Percentiles rank a stretch among this genome's conserved stretches.
Conservation (phyloP, 805 yeast genomes). For the Metschnikowia sp. region DNA sequence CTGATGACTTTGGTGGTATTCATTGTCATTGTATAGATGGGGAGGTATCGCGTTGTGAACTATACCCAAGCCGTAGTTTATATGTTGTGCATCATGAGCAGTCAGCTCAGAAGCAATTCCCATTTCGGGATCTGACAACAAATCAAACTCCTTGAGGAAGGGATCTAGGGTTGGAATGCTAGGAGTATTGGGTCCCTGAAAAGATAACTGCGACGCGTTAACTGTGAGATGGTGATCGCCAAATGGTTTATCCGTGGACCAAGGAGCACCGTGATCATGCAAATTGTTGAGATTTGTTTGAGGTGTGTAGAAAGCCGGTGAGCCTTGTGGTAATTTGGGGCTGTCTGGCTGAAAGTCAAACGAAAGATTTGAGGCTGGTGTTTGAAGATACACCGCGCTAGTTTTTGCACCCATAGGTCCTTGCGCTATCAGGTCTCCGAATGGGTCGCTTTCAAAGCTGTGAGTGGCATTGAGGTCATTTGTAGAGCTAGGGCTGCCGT, state of each 20-base stretch:
- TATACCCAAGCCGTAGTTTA: neutral
- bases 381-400: neutral
- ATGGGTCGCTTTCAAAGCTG: neutral
- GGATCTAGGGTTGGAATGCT: no score
- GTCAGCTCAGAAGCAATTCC: neutral
- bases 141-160: no score
- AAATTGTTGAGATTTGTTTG: neutral
- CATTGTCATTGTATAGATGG: no score
- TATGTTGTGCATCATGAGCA: neutral
- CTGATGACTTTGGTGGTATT: neutral
- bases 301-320: neutral
- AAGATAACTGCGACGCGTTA: slow-evolving; percentile 4
- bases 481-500: neutral
- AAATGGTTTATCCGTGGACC: neutral
- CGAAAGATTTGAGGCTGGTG: neutral
- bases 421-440: neutral
- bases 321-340: neutral
- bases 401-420: slow-evolving; percentile 4
- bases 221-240: no score
- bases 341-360: slow-evolving; percentile 1
- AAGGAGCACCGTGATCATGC: neutral
- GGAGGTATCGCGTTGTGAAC: no score
- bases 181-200: neutral
- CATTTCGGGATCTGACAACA: neutral
- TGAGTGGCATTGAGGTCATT: neutral